Evolutionary conservation across 2,329 filamentous ascomycete genomes (phyloP).

Genomic region (Penicillium hordei): DNA sequence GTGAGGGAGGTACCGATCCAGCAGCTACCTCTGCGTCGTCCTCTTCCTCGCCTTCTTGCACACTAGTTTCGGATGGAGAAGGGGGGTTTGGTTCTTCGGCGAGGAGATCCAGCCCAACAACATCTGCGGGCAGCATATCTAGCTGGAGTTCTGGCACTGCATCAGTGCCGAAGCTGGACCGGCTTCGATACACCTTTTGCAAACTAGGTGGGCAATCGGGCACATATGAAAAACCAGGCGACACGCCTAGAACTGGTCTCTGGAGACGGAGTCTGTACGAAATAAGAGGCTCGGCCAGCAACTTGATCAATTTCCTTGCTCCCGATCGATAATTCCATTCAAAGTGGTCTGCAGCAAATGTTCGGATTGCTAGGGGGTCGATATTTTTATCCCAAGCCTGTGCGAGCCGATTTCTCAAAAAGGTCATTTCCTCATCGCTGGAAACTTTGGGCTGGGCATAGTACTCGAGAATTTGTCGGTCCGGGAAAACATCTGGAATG

Average conservation of each 20-base stretch:
- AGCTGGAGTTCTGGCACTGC: slow-evolving; percentile 74
- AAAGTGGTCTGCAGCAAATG: slow-evolving; percentile 76
- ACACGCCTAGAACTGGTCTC: slow-evolving; percentile 38
- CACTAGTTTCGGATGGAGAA: slow-evolving; percentile 29
- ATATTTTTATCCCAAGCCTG: slow-evolving; percentile 61
- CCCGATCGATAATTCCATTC: slow-evolving; percentile 80
- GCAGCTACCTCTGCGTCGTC: slow-evolving; percentile 31
- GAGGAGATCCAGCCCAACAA: slow-evolving; percentile 75
- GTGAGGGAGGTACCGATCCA: slow-evolving; percentile 24
- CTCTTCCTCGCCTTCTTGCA: slow-evolving; percentile 31
- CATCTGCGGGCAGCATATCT: slow-evolving; percentile 70
- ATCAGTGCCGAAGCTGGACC: slow-evolving; percentile 73
- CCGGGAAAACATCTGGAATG: slow-evolving; percentile 81
- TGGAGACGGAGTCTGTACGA: slow-evolving; percentile 53
- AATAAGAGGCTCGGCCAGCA: slow-evolving; percentile 76
- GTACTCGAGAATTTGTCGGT: slow-evolving; percentile 73
- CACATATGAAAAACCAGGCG: slow-evolving; percentile 30
- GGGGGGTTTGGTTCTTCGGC: slow-evolving; percentile 66
- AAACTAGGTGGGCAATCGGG: slow-evolving; percentile 57
- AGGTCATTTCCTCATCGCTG: slow-evolving; percentile 55
- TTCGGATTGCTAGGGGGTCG: slow-evolving; percentile 66
- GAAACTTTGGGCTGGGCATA: slow-evolving; percentile 89
- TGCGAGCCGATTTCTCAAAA: slow-evolving; percentile 53
- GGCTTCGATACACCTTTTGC: slow-evolving; percentile 64
- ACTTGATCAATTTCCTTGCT: slow-evolving; percentile 79